These are phyloP conservation scores for Metarhizium humberi DNA, from an alignment of 2,329 filamentous ascomycete species.

Conservation along the genomic window DNA sequence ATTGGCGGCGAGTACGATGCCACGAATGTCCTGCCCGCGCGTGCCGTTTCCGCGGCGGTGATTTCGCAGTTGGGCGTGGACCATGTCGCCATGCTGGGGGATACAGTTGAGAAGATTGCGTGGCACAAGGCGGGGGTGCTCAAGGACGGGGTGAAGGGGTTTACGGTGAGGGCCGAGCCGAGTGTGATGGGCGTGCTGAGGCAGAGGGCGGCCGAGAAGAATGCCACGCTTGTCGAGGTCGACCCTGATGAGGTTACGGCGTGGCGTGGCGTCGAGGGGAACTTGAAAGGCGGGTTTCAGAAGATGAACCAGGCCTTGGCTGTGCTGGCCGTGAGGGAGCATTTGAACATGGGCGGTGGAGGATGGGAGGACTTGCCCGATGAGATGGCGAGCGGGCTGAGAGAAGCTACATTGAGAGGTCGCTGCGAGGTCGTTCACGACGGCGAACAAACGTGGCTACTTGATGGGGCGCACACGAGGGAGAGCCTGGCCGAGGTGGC, in stretches of 20 bases:
- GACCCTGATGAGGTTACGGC: constrained; percentile 25
- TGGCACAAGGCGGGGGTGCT: constrained; percentile 92
- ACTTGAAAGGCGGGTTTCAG: constrained; percentile 43
- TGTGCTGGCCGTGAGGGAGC: constrained; percentile 44
- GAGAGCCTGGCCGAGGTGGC: constrained; percentile 73
- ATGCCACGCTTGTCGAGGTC: constrained; percentile 32
- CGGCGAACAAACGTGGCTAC: constrained; percentile 57
- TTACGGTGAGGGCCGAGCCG: constrained; percentile 21
- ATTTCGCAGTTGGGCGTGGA: constrained; percentile 80
- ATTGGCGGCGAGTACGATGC: constrained; percentile 91
- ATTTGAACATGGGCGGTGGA: constrained; percentile 31
- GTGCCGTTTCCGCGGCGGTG: constrained; percentile 58
- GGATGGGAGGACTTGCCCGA: constrained; percentile 16
- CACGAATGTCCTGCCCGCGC: constrained; percentile 67
- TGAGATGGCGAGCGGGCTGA: constrained; percentile 55
- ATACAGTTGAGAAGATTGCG: constrained; percentile 68
- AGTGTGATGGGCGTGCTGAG: constrained; percentile 42
- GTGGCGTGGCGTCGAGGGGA: constrained; percentile 33
- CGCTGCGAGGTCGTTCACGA: constrained; percentile 61
- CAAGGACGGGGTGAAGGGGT: constrained; percentile 46
- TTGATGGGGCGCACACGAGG: constrained; percentile 81
- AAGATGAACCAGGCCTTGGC: constrained; percentile 51
- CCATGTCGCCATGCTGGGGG: constrained; percentile 71
- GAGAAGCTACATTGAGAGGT: constrained; percentile 60
- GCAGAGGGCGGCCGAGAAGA: constrained; percentile 49